Evolutionary conservation across 345 rosid genomes (phyloP).

Genomic region (Litchi chinensis): DNA sequence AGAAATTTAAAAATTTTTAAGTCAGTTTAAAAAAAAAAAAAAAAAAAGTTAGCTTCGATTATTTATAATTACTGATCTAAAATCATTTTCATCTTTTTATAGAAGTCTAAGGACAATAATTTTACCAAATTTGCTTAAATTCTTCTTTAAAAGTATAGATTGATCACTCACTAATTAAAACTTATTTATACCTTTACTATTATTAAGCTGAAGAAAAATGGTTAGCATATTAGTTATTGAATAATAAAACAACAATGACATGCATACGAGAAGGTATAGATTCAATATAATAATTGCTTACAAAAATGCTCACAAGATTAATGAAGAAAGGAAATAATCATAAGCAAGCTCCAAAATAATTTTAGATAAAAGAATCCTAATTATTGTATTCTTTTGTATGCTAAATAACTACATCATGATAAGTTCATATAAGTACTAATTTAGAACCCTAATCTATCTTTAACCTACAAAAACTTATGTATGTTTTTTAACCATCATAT

Average conservation of each 20-base stretch:
- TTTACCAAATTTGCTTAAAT: background rate
- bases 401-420: conserved; percentile 12
- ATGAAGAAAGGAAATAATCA: background rate
- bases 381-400: conserved; percentile 9
- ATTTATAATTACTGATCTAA: too few relatives aligned
- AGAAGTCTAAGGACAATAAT: too few relatives aligned
- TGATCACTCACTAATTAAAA: background rate
- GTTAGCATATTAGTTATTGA: too few relatives aligned
- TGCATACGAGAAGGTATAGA: background rate
- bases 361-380: conserved; percentile 4
- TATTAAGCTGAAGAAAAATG: background rate
- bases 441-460: background rate
- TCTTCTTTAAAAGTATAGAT: background rate
- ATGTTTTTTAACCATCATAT: conserved; percentile 19
- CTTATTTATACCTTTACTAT: background rate
- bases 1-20: too few relatives aligned
- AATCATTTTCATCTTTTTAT: too few relatives aligned
- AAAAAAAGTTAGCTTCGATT: too few relatives aligned
- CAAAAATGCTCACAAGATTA: background rate
- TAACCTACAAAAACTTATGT: background rate
- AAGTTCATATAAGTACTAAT: background rate
- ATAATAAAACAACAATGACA: background rate
- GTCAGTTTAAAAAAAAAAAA: too few relatives aligned
- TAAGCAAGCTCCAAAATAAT: background rate
- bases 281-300: background rate